Evolutionary conservation across 345 rosid genomes (phyloP).

Genomic region (Pseudoturritis turrita): DNA sequence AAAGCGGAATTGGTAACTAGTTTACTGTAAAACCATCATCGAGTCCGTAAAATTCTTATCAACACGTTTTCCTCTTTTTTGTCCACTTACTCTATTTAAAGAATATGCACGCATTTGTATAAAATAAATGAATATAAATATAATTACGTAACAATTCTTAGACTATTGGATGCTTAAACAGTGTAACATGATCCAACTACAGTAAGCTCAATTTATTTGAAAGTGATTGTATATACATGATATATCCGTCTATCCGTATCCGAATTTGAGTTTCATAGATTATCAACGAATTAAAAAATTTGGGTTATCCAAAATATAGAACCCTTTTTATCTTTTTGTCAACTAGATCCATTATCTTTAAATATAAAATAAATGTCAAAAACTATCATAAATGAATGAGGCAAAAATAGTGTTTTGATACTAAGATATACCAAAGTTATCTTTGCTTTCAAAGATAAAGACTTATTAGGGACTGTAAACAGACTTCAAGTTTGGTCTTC

Average conservation of each 20-base stretch:
- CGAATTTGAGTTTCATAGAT: neutral
- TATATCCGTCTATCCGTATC: neutral
- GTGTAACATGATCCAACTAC: neutral
- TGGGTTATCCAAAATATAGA: neutral
- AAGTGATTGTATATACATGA: neutral
- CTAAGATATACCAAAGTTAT: too few relatives aligned
- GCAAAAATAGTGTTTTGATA: too few relatives aligned
- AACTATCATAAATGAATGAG: too few relatives aligned
- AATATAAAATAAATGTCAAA: neutral
- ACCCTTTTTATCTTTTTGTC: neutral
- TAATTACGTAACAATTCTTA: neutral
- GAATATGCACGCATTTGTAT: neutral
- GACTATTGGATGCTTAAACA: neutral
- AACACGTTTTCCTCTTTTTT: neutral
- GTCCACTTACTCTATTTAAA: neutral
- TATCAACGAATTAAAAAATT: neutral
- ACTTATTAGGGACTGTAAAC: too few relatives aligned
- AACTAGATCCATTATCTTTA: neutral
- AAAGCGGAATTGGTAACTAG: neutral
- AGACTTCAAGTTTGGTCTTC: too few relatives aligned
- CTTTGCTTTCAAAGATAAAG: too few relatives aligned
- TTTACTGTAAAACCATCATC: neutral
- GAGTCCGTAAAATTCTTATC: neutral
- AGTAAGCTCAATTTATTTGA: neutral
- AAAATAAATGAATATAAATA: too few relatives aligned